phyloP scores from a whole-genome alignment of 306 rosid genomes.

The Quercus dentata region DNA sequence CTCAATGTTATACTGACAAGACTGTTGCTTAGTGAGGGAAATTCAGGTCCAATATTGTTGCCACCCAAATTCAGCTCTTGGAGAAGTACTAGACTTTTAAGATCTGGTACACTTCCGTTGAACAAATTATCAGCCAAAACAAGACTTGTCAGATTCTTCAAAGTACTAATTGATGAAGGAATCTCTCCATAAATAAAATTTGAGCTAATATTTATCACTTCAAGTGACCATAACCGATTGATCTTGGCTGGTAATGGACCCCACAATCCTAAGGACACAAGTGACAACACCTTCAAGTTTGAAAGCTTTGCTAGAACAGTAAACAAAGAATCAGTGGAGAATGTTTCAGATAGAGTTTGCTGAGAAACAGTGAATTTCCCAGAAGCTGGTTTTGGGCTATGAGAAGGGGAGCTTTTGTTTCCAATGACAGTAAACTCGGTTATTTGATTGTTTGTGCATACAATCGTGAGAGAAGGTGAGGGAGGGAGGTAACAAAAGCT shows the following conservation, averaged over 20 bases:
- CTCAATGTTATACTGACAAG: constrained; percentile 46
- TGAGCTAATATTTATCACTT: constrained; percentile 62
- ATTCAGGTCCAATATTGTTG: constrained; percentile 61
- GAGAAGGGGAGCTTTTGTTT: constrained; percentile 48
- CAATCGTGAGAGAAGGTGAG: constrained; percentile 56
- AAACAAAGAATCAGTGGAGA: constrained; percentile 69
- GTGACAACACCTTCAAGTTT: constrained; percentile 49
- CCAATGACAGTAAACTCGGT: constrained; percentile 65
- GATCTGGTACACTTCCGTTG: constrained; percentile 72
- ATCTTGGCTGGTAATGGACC: constrained; percentile 78
- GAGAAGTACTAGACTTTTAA: constrained; percentile 38
- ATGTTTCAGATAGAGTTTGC: constrained; percentile 53
- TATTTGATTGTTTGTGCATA: constrained; percentile 48
- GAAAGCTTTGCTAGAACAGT: constrained; percentile 70
- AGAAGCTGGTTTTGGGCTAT: constrained; percentile 20
- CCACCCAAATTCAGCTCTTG: constrained; percentile 54
- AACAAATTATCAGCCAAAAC: constrained; percentile 63
- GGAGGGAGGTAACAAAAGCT: constrained; percentile 66
- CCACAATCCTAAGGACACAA: constrained; percentile 80
- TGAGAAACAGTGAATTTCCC: constrained; percentile 19
- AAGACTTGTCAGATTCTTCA: constrained; percentile 49
- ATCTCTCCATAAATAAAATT: constrained; percentile 64
- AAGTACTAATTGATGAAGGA: constrained; percentile 43
- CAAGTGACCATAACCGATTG: constrained; percentile 49
- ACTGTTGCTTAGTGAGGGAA: constrained; percentile 47